A percentile compares a stretch with the other conserved stretches of the same genome.
These are phyloP conservation scores for Mucor irregularis DNA, from an alignment of 371 early-diverging fungal species.

Conservation along the genomic window DNA sequence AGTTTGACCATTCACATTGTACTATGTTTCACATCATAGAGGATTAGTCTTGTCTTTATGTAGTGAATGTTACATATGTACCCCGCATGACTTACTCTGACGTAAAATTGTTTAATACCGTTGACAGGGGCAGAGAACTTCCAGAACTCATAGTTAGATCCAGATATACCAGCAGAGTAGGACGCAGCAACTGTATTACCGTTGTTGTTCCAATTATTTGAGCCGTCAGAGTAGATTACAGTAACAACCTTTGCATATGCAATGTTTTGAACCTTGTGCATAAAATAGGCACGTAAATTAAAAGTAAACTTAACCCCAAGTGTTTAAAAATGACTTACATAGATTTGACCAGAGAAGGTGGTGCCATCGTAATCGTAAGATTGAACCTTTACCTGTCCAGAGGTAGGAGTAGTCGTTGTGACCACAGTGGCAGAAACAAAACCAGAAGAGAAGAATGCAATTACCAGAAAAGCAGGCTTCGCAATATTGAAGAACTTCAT, in stretches of 20 bases:
- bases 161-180: constrained; percentile 20
- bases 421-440: constrained; percentile 5
- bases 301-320: not conserved
- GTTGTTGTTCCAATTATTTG: constrained; percentile 29
- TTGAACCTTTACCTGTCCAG: constrained; percentile 19
- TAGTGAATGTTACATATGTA: not conserved
- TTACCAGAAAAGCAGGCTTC: constrained; percentile 4
- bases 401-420: constrained; percentile 15
- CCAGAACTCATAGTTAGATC: constrained; percentile 43
- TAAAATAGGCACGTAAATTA: not conserved
- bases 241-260: constrained; percentile 37
- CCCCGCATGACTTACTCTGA: constrained; percentile 26
- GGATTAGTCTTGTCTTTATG: not conserved
- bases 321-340: constrained; percentile 17
- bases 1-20: constrained; percentile 30
- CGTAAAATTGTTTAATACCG: constrained; percentile 42
- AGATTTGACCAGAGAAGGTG: constrained; percentile 29
- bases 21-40: constrained; percentile 15
- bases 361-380: constrained; percentile 18
- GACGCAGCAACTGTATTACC: constrained; percentile 20
- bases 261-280: constrained; percentile 34
- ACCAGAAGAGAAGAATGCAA: not conserved
- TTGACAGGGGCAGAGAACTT: constrained; percentile 28
- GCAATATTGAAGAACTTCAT: no score
- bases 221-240: constrained; percentile 31